phyloP scores from a whole-genome alignment of 2,329 filamentous ascomycete genomes.

The Pyrenophora seminiperda region DNA sequence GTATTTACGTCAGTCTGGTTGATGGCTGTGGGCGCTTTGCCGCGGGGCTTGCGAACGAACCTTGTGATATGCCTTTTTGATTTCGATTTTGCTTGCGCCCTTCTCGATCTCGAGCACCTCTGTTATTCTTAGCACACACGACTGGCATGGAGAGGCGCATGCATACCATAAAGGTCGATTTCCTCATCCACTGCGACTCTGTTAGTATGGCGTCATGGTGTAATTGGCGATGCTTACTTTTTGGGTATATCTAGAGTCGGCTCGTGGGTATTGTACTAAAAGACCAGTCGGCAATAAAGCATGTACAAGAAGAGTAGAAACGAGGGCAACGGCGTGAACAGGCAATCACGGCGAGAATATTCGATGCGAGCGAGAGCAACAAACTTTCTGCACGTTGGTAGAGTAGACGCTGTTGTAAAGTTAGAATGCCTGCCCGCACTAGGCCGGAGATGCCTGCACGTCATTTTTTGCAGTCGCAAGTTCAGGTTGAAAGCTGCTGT shows the following conservation, averaged over 20 bases:
- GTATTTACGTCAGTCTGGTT: constrained; percentile 10
- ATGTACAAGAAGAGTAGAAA: constrained; percentile 14
- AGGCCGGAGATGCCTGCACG: constrained; percentile 8
- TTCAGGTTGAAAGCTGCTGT: constrained; percentile 1
- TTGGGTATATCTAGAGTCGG: too few relatives aligned
- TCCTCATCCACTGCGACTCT: constrained; percentile 51
- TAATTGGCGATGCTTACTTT: not conserved
- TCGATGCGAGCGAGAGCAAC: constrained; percentile 8
- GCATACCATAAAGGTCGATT: constrained; percentile 62
- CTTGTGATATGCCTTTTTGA: constrained; percentile 97
- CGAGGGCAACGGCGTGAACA: not conserved
- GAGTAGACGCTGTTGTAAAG: constrained; percentile 8
- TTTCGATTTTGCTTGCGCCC: constrained; percentile 74
- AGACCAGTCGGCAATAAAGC: not conserved
- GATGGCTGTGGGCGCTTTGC: not conserved
- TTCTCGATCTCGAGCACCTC: constrained; percentile 79
- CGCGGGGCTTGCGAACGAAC: constrained; percentile 61
- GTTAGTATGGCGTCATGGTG: constrained; percentile 15
- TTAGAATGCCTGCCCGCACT: constrained; percentile 12
- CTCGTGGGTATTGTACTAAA: not conserved
- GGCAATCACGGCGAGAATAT: not conserved
- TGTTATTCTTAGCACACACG: constrained; percentile 45
- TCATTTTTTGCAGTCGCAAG: constrained; percentile 13
- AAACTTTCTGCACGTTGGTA: constrained; percentile 11
- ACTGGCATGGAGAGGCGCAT: constrained; percentile 5